These are phyloP conservation scores for Polymyxa betae DNA, from an alignment of 208 protist species.

Conservation along the genomic window DNA sequence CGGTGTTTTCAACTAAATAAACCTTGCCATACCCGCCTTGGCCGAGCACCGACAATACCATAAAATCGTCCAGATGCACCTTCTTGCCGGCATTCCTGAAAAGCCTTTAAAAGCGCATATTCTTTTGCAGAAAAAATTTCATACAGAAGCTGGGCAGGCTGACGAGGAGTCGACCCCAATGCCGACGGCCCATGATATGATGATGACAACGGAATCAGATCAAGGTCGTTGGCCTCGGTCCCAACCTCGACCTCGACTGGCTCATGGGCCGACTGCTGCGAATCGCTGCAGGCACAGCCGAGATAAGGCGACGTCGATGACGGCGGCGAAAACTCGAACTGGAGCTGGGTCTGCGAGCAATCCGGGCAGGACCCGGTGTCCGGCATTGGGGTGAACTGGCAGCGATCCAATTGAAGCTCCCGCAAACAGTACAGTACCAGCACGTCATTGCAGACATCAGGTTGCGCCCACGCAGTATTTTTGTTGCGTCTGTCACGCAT, in stretches of 20 bases:
- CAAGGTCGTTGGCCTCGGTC: not conserved
- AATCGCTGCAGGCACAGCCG: no score
- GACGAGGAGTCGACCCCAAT: not conserved
- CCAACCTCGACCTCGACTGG: not conserved
- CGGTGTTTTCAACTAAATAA: not conserved
- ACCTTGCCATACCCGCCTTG: conserved; percentile 48
- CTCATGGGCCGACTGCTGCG: no score
- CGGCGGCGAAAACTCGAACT: no score
- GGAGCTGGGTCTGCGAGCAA: no score
- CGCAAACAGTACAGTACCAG: no score
- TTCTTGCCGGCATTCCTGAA: not conserved
- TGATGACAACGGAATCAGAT: not conserved
- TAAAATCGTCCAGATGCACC: conserved; percentile 23
- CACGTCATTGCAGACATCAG: no score
- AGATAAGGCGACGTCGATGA: no score
- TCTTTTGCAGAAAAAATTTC: not conserved
- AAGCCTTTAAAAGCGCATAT: not conserved
- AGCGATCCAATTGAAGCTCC: no score
- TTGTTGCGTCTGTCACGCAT: no score
- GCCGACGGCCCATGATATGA: not conserved
- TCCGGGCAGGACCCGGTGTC: no score
- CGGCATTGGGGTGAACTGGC: no score
- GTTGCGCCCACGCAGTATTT: no score
- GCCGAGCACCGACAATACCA: not conserved
- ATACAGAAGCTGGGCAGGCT: not conserved